Conservation (phyloP, 257 asterid species). For the Solanum pennellii region DNA sequence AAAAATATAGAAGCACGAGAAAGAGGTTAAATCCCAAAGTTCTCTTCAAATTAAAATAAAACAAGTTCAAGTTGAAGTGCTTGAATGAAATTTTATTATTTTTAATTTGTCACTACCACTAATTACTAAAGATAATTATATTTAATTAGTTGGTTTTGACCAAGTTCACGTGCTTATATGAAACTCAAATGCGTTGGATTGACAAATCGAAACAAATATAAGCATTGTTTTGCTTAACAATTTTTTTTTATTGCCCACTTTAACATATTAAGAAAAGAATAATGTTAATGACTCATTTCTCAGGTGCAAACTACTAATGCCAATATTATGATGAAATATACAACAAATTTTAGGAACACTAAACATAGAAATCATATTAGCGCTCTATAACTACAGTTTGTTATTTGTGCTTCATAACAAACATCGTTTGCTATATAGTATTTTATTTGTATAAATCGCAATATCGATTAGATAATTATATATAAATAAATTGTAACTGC, state of each 20-base stretch:
- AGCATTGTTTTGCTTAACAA: no score
- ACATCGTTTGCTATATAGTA: no score
- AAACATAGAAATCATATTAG: no score
- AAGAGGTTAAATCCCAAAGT: constrained; percentile 19
- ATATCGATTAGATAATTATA: no score
- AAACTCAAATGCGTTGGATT: background rate
- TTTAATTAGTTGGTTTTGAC: background rate
- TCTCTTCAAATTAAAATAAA: background rate
- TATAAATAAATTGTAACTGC: no score
- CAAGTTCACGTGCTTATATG: background rate
- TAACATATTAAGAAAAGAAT: background rate
- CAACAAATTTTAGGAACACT: no score
- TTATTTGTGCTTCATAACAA: no score
- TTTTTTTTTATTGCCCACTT: background rate
- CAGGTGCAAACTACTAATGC: no score
- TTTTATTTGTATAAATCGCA: no score
- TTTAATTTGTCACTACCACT: background rate
- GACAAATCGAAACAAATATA: background rate
- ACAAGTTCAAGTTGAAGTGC: background rate
- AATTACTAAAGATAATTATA: background rate
- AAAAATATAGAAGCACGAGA: constrained; percentile 19
- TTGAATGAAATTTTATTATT: no score
- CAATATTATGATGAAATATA: no score
- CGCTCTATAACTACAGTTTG: no score
- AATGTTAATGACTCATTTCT: background rate